Evolutionary conservation across 305 asterid species (phyloP).

Genomic region (Plantago coronopus): DNA sequence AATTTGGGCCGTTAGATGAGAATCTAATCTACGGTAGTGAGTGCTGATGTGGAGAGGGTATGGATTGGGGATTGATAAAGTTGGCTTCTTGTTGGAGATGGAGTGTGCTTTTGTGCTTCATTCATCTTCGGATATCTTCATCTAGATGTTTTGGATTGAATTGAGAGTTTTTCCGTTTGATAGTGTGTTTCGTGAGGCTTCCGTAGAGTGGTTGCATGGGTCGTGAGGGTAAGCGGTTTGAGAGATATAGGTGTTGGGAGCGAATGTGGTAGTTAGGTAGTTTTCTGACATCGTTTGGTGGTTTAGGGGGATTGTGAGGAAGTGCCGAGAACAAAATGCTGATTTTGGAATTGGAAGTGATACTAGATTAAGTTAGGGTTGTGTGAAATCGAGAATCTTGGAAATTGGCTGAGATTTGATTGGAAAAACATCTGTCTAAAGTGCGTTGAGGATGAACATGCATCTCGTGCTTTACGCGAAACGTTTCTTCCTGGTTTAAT

Average conservation of each 20-base stretch:
- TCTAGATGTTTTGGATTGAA: conserved; percentile 20
- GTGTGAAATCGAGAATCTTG: conserved; percentile 33
- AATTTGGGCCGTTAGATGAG: conserved; percentile 45
- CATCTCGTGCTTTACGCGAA: conserved; percentile 11
- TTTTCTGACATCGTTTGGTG: conserved; percentile 24
- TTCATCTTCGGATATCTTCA: conserved; percentile 33
- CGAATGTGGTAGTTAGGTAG: conserved; percentile 38
- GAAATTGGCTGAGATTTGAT: conserved; percentile 34
- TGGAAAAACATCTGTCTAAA: conserved; percentile 25
- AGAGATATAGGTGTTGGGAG: conserved; percentile 32
- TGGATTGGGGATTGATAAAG: conserved; percentile 28
- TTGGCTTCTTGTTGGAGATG: conserved; percentile 12
- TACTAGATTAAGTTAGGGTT: conserved; percentile 30
- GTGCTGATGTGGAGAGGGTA: conserved; percentile 11
- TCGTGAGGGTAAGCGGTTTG: background rate
- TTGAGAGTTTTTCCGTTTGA: conserved; percentile 21
- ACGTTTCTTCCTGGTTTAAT: background rate
- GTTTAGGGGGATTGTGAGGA: conserved; percentile 28
- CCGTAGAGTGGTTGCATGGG: conserved; percentile 14
- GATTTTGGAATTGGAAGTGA: conserved; percentile 16
- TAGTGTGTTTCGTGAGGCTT: conserved; percentile 53
- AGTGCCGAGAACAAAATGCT: conserved; percentile 27
- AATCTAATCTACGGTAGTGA: conserved; percentile 33
- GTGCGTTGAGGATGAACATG: conserved; percentile 38
- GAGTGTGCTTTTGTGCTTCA: conserved; percentile 56